phyloP scores from a whole-genome alignment of 768 basidiomycete genomes.

The Tricholoma hemisulphureum region DNA sequence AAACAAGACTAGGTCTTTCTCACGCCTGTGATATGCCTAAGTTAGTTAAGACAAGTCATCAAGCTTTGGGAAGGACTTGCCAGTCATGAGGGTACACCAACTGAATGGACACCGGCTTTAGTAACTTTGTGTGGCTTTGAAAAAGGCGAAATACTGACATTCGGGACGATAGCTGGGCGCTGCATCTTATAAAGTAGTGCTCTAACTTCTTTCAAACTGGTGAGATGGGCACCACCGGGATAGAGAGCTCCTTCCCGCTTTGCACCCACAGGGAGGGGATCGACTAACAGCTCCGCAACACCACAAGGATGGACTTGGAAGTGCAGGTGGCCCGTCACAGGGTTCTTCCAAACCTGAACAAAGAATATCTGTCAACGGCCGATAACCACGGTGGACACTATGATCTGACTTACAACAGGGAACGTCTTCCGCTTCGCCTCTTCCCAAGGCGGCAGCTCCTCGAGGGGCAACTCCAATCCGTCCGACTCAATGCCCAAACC shows the following conservation, averaged over 20 bases:
- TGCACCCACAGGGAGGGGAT: slow-evolving; percentile 65
- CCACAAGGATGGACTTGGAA: slow-evolving; percentile 91
- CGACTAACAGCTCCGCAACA: slow-evolving; percentile 61
- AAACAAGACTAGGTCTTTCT: slow-evolving; percentile 78
- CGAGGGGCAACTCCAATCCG: slow-evolving; percentile 61
- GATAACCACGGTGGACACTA: slow-evolving; percentile 22
- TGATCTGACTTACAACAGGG: slow-evolving; percentile 47
- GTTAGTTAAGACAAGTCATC: neutral
- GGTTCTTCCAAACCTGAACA: slow-evolving; percentile 85
- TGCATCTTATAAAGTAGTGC: slow-evolving; percentile 82
- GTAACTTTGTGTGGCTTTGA: neutral
- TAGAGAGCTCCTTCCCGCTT: slow-evolving; percentile 64
- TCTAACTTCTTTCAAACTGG: slow-evolving; percentile 69
- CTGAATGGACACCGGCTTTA: slow-evolving; percentile 27
- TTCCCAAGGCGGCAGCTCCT: slow-evolving; percentile 80
- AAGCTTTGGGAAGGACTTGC: slow-evolving; percentile 31
- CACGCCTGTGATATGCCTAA: slow-evolving; percentile 27
- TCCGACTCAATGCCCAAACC: slow-evolving; percentile 84
- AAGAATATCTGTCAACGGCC: neutral
- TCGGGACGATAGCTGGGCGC: slow-evolving; percentile 82
- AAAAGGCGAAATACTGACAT: slow-evolving; percentile 35
- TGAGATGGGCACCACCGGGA: slow-evolving; percentile 80
- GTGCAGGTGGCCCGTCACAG: slow-evolving; percentile 76
- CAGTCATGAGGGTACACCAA: slow-evolving; percentile 90
- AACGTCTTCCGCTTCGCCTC: slow-evolving; percentile 70